These are phyloP conservation scores for Sphenostylis stenocarpa DNA, from an alignment of 306 rosid species.

Conservation along the genomic window DNA sequence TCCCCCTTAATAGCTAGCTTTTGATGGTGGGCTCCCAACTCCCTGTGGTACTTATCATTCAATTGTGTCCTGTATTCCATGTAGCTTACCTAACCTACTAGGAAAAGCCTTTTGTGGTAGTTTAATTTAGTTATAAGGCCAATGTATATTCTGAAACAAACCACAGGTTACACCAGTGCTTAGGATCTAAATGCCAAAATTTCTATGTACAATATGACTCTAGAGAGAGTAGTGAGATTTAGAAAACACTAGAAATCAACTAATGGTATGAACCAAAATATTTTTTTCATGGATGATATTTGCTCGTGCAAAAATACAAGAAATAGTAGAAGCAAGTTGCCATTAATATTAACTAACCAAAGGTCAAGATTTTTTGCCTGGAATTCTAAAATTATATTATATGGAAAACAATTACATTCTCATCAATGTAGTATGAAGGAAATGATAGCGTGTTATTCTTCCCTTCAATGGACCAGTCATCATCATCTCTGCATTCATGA, in stretches of 20 bases:
- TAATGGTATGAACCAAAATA: conserved; percentile 5
- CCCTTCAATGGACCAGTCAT: conserved; percentile 91
- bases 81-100: not conserved
- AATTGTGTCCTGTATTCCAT: not conserved
- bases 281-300: not conserved
- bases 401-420: conserved; percentile 70
- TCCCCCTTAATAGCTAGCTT: no score
- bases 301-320: conserved; percentile 12
- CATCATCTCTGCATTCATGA: conserved; percentile 80
- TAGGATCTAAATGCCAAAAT: conserved; percentile 17
- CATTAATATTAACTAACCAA: conserved; percentile 24
- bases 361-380: conserved; percentile 14
- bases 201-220: not conserved
- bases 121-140: not conserved
- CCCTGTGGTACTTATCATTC: no score
- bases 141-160: not conserved
- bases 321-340: conserved; percentile 20
- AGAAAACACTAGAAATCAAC: conserved; percentile 24
- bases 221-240: conserved; percentile 1
- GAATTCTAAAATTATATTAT: conserved; percentile 24
- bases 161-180: not conserved
- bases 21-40: no score
- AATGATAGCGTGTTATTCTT: conserved; percentile 73
- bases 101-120: not conserved
- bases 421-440: conserved; percentile 97